These are phyloP conservation scores for Paxillus ammoniavirescens DNA, from an alignment of 768 basidiomycete genomes.

Conservation along the genomic window DNA sequence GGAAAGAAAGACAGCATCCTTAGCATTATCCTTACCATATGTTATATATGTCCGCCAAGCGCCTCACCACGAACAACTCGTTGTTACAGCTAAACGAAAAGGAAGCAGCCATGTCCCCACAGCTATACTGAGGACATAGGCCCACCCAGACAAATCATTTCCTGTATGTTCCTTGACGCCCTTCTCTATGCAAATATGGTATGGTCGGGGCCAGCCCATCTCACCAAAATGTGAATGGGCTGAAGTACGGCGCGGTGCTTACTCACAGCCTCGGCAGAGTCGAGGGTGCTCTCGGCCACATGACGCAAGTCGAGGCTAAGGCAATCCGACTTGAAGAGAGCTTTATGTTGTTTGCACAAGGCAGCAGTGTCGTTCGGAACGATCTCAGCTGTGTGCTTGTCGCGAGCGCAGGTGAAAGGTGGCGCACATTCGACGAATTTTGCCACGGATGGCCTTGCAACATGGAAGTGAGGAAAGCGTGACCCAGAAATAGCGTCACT, in stretches of 20 bases:
- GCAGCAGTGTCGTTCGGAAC: conserved; percentile 47
- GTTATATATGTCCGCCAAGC: not conserved
- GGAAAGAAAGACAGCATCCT: not conserved
- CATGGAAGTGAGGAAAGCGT: not conserved
- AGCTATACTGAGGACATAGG: too few relatives aligned
- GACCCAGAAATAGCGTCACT: not conserved
- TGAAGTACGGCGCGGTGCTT: too few relatives aligned
- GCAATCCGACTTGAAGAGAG: conserved; percentile 55
- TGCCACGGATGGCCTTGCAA: conserved; percentile 76
- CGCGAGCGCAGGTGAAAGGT: conserved; percentile 92
- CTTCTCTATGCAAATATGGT: too few relatives aligned
- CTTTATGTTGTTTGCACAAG: conserved; percentile 49
- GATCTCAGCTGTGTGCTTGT: conserved; percentile 63
- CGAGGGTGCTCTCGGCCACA: conserved; percentile 56
- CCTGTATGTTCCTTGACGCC: too few relatives aligned
- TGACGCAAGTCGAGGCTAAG: conserved; percentile 77
- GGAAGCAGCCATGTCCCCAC: too few relatives aligned
- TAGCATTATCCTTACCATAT: not conserved
- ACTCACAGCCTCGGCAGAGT: conserved; percentile 13
- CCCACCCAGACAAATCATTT: too few relatives aligned
- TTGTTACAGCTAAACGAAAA: not conserved
- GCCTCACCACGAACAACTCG: not conserved
- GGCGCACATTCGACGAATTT: conserved; percentile 87
- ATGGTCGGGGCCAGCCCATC: too few relatives aligned
- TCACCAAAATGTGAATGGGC: too few relatives aligned